phyloP scores from a whole-genome alignment of 2,329 filamentous ascomycete species.

The Aspergillus sclerotialis region DNA sequence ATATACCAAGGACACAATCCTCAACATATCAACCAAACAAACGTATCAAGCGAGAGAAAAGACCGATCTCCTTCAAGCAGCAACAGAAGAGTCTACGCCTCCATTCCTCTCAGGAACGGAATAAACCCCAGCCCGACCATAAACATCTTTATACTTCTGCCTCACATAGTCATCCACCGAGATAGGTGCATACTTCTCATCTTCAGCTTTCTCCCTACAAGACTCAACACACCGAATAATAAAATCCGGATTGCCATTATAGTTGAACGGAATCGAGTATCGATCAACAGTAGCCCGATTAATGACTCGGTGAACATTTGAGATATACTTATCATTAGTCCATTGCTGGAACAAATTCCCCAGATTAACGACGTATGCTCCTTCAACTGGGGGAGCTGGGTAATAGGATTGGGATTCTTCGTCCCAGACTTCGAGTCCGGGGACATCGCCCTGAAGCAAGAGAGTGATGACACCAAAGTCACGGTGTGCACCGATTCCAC shows the following conservation, averaged over 20 bases:
- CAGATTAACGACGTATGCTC: conserved; percentile 23
- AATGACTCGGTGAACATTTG: conserved; percentile 22
- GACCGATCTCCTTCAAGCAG: too few species aligned
- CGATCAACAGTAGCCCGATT: conserved; percentile 18
- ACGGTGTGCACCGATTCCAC: conserved; percentile 24
- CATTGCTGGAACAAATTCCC: conserved; percentile 24
- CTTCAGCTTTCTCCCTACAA: conserved; percentile 7
- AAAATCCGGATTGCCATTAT: conserved; percentile 19
- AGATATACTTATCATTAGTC: conserved; percentile 21
- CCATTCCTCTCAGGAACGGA: too few species aligned
- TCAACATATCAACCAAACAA: too few species aligned
- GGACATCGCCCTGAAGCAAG: conserved; percentile 21
- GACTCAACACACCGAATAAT: conserved; percentile 16
- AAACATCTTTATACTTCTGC: conserved; percentile 18
- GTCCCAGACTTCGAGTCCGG: conserved; percentile 22
- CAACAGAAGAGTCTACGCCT: too few species aligned
- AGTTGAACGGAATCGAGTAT: conserved; percentile 22
- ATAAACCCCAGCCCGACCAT: too few species aligned
- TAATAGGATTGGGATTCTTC: conserved; percentile 15
- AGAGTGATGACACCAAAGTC: conserved; percentile 28
- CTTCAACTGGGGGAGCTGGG: conserved; percentile 15
- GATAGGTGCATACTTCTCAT: conserved; percentile 16
- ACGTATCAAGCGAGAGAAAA: too few species aligned
- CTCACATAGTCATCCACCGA: conserved; percentile 18
- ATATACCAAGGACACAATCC: too few species aligned